These are phyloP conservation scores for Grammothele lineata DNA, from an alignment of 768 basidiomycete species.

Conservation along the genomic window DNA sequence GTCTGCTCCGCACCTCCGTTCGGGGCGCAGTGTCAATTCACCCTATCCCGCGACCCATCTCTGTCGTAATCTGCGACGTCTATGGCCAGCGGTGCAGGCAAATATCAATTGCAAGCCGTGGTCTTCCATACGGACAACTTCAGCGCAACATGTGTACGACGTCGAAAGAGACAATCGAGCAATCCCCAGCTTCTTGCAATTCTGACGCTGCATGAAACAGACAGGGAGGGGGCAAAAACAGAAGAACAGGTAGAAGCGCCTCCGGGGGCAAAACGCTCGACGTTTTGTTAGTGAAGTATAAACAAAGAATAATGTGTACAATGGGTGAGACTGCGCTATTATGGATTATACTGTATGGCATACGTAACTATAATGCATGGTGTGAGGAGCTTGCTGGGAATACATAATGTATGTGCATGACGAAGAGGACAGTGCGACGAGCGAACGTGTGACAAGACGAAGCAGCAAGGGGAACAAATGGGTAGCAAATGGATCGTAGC, in stretches of 20 bases:
- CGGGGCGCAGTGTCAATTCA: too few relatives aligned
- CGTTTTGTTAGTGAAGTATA: constrained; percentile 9
- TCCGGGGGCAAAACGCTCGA: constrained; percentile 13
- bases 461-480: constrained; percentile 15
- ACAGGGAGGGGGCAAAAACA: too few relatives aligned
- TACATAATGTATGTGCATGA: constrained; percentile 18
- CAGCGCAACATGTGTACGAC: too few relatives aligned
- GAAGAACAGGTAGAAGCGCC: constrained; percentile 3
- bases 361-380: constrained; percentile 17
- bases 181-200: background rate
- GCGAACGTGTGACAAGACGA: constrained; percentile 9
- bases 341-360: constrained; percentile 15
- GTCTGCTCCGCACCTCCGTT: too few relatives aligned
- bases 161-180: background rate
- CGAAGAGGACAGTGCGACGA: constrained; percentile 13
- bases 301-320: constrained; percentile 15
- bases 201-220: background rate
- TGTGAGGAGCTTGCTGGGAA: constrained; percentile 15
- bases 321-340: constrained; percentile 6
- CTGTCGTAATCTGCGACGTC: too few relatives aligned
- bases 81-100: too few relatives aligned
- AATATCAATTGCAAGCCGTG: too few relatives aligned
- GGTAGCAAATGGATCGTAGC: constrained; percentile 17
- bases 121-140: too few relatives aligned
- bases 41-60: too few relatives aligned